These are phyloP conservation scores for Ophiostoma sp. DNA, from an alignment of 2,329 filamentous ascomycete genomes.

Conservation along the genomic window DNA sequence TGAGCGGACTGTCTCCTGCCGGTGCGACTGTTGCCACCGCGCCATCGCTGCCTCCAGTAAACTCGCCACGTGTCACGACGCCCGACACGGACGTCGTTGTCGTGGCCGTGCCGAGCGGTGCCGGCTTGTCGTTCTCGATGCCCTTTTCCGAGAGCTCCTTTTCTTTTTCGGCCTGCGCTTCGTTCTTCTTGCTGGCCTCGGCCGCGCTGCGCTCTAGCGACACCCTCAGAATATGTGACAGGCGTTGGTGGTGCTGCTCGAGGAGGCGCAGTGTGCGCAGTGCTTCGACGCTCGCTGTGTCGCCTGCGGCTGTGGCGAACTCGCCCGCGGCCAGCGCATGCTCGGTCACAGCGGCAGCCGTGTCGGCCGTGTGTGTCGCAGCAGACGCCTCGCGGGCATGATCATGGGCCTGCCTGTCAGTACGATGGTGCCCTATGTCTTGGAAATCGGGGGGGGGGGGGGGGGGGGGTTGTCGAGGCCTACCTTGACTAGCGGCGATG, in stretches of 20 bases:
- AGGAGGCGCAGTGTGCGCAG: slow-evolving; percentile 77
- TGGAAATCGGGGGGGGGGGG: too few species aligned
- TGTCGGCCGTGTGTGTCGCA: slow-evolving; percentile 67
- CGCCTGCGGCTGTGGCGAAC: slow-evolving; percentile 75
- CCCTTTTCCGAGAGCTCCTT: slow-evolving; percentile 21
- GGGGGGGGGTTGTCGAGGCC: slow-evolving; percentile 15
- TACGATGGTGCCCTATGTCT: too few species aligned
- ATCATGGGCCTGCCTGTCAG: slow-evolving; percentile 63
- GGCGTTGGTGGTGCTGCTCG: slow-evolving; percentile 77
- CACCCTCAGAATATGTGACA: slow-evolving; percentile 74
- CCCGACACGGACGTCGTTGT: slow-evolving; percentile 24
- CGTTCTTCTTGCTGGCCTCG: slow-evolving; percentile 18
- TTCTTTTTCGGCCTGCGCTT: slow-evolving; percentile 26
- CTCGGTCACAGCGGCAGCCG: slow-evolving; percentile 76
- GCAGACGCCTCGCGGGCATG: slow-evolving; percentile 79
- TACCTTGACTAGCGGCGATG: slow-evolving; percentile 62
- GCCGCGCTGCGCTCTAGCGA: slow-evolving; percentile 44
- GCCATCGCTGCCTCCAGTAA: background rate
- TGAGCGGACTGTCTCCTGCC: background rate
- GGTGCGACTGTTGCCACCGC: background rate
- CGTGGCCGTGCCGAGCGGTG: slow-evolving; percentile 5
- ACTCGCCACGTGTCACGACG: slow-evolving; percentile 26
- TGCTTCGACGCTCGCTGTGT: slow-evolving; percentile 64
- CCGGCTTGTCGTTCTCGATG: slow-evolving; percentile 10
- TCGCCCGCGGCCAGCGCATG: slow-evolving; percentile 84